phyloP scores from a whole-genome alignment of 257 asterid species.

The Haberlea rhodopensis region DNA sequence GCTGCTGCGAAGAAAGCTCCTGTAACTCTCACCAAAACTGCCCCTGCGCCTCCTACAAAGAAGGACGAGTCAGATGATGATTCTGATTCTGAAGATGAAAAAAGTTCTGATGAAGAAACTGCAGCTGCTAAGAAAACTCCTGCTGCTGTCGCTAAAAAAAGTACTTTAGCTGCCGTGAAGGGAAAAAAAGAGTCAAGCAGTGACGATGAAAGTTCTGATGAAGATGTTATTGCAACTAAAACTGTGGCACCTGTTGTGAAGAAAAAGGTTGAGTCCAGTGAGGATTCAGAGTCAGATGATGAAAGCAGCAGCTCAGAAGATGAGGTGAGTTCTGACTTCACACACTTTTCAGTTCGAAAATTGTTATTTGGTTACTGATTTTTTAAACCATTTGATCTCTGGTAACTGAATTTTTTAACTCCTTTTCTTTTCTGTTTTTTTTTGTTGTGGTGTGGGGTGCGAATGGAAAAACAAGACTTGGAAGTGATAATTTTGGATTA shows the following conservation, averaged over 20 bases:
- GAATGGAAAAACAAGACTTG: background rate
- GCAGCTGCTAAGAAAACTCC: slow-evolving; percentile 20
- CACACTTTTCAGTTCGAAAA: background rate
- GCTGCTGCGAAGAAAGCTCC: slow-evolving; percentile 17
- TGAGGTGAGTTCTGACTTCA: background rate
- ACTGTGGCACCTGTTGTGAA: slow-evolving; percentile 13
- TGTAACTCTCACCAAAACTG: too few species aligned
- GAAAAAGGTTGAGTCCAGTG: slow-evolving; percentile 21
- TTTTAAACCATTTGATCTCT: too few species aligned
- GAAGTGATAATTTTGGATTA: background rate
- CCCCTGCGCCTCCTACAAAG: too few species aligned
- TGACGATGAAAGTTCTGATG: slow-evolving; percentile 34
- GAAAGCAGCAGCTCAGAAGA: slow-evolving; percentile 21
- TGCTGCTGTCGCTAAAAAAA: too few species aligned
- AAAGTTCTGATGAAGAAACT: background rate
- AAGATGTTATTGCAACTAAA: slow-evolving; percentile 19
- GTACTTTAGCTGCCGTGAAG: too few species aligned
- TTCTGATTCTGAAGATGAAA: background rate
- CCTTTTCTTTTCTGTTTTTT: background rate
- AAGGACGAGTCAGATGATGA: slow-evolving; percentile 1
- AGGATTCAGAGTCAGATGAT: slow-evolving; percentile 31
- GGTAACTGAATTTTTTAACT: too few species aligned
- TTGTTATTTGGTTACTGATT: background rate
- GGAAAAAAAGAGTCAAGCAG: slow-evolving; percentile 4
- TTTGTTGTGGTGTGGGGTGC: too few species aligned